Evolutionary conservation across 371 early-diverging fungal genomes (phyloP).

Genomic region (Choanephora cucurbitarum): DNA sequence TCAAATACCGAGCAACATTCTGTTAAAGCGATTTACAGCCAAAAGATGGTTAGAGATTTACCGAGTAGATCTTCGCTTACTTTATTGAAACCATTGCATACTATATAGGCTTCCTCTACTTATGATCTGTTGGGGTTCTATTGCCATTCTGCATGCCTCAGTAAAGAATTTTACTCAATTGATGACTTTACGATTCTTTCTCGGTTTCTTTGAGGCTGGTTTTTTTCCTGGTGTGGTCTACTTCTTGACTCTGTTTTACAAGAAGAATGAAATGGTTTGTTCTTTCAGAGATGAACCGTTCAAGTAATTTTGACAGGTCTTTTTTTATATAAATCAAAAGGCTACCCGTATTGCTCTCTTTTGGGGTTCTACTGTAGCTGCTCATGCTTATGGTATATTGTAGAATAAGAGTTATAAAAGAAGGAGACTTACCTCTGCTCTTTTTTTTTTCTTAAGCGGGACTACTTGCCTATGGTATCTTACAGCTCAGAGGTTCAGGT

Average conservation of each 20-base stretch:
- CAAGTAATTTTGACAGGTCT: not conserved
- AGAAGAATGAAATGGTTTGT: constrained; percentile 44
- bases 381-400: constrained; percentile 46
- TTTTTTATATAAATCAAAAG: constrained; percentile 4
- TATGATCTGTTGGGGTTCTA: constrained; percentile 45
- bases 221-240: constrained; percentile 52
- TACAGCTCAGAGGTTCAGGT: constrained; percentile 37
- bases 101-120: constrained; percentile 40
- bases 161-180: constrained; percentile 34
- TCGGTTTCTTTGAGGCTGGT: constrained; percentile 49
- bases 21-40: constrained; percentile 43
- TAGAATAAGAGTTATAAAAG: not conserved
- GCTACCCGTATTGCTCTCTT: constrained; percentile 53
- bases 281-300: not conserved
- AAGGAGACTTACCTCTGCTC: too few species aligned
- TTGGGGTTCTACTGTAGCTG: constrained; percentile 49
- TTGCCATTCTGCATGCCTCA: constrained; percentile 41
- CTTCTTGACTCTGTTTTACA: constrained; percentile 47
- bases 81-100: not conserved
- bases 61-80: not conserved
- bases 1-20: constrained; percentile 52
- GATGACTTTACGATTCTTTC: constrained; percentile 38
- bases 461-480: constrained; percentile 48
- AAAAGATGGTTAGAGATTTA: constrained; percentile 36
- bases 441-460: constrained; percentile 32